These are phyloP conservation scores for Trichoderma arundinaceum DNA, from an alignment of 2,329 filamentous ascomycete genomes.

Conservation along the genomic window DNA sequence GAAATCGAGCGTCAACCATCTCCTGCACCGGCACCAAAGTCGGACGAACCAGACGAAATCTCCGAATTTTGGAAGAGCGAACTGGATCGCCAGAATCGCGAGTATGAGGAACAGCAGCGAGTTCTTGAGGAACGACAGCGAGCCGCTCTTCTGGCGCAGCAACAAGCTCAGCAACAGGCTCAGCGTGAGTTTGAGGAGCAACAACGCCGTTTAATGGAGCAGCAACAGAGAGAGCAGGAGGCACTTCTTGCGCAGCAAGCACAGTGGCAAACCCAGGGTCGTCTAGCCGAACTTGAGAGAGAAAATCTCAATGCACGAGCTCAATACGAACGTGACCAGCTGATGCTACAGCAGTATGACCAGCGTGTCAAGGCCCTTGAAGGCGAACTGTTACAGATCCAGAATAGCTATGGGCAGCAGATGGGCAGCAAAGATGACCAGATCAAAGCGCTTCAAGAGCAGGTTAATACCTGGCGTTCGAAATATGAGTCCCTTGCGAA, in stretches of 20 bases:
- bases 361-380: constrained; percentile 92
- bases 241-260: constrained; percentile 87
- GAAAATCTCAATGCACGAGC: constrained; percentile 93
- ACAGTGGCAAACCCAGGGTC: constrained; percentile 91
- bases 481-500: constrained; percentile 98
- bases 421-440: constrained; percentile 91
- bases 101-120: constrained; percentile 93
- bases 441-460: constrained; percentile 89
- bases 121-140: constrained; percentile 87
- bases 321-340: constrained; percentile 95
- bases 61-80: constrained; percentile 98
- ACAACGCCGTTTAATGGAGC: constrained; percentile 83
- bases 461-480: constrained; percentile 95
- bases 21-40: constrained; percentile 66
- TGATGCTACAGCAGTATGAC: constrained; percentile 97
- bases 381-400: constrained; percentile 80
- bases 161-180: constrained; percentile 81
- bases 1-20: constrained; percentile 72
- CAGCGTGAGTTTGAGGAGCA: constrained; percentile 97
- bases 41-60: constrained; percentile 89
- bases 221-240: constrained; percentile 89
- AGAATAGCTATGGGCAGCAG: constrained; percentile 83
- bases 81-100: constrained; percentile 85
- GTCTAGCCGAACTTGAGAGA: constrained; percentile 91
- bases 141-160: constrained; percentile 78